Evolutionary conservation across 306 rosid species (phyloP), one percentile per base, ranked within the genome.

Genomic region (Quercus wislizeni): DNA sequence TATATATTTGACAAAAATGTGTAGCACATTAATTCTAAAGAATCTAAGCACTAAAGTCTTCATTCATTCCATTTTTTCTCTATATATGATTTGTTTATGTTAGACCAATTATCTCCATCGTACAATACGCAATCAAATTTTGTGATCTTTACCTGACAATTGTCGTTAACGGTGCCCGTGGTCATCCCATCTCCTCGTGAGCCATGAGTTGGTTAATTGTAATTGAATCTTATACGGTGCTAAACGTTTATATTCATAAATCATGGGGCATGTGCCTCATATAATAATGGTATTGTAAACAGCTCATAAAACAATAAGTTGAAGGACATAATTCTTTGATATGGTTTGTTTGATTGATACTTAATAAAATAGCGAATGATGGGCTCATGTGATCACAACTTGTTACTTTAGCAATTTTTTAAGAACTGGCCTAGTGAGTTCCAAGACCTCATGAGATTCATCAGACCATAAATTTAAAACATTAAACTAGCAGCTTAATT

Each of bases 151-250:
- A 8, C 46, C 46, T 9, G 46, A 41, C 46, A 41, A 41, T 41
- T 41, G 46, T 41, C 46, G 8, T 8, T 41, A 41, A 8, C 3
- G 46, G 46, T 41, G 46, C 46, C 46, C 46, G 46, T 41, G 46
- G 12, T 41, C 46, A 41, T 41, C 46, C 2, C 46, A 58, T 73
- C 72, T 55, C 78, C 86, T 71, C 72, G 86, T 81, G 86, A 81
- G 71, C 19, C 81, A 74, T 75, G 89, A 76, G 76, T 73, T 65
- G 76, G 65, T 75, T 76, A 71, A 20, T 71, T 9, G 55, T 35
- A 19, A 74, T 58, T 27, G 28, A 15, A n/a, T 23, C 17, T 59
- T 5, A 25, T 27, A 21, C 1, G 28, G 64, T 58, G 30, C 28
- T 49, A 10, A 58, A 58, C 23, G 64, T 58, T 21, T 25, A 21